phyloP scores from a whole-genome alignment of 2,329 filamentous ascomycete genomes.

The Ramularia endophylla region DNA sequence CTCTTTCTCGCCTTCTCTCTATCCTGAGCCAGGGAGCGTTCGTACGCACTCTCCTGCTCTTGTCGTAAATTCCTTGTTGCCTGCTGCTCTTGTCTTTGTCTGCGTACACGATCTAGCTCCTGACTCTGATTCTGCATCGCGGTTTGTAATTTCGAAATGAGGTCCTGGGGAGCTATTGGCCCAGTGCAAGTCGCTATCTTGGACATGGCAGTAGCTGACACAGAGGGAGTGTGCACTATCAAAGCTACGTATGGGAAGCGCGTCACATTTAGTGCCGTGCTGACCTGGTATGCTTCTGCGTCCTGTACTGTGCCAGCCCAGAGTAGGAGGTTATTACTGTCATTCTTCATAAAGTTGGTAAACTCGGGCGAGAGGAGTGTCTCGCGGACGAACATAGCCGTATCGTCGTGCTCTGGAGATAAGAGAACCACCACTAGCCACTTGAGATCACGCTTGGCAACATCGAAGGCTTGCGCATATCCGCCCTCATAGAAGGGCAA shows the following conservation, averaged over 20 bases:
- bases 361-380: conserved; percentile 75
- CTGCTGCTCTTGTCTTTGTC: conserved; percentile 72
- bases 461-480: conserved; percentile 85
- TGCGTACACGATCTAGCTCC: conserved; percentile 67
- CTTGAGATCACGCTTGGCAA: conserved; percentile 84
- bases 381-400: conserved; percentile 69
- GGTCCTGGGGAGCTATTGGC: conserved; percentile 61
- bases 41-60: conserved; percentile 89
- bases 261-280: conserved; percentile 78
- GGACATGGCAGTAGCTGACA: conserved; percentile 83
- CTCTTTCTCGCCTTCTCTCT: conserved; percentile 73
- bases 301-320: conserved; percentile 94
- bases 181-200: conserved; percentile 75
- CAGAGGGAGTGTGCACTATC: conserved; percentile 79
- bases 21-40: conserved; percentile 82
- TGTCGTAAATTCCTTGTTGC: conserved; percentile 73
- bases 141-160: conserved; percentile 66
- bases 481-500: conserved; percentile 81
- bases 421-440: conserved; percentile 84
- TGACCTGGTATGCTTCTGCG: conserved; percentile 88
- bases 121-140: conserved; percentile 71
- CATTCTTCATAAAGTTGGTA: conserved; percentile 65
- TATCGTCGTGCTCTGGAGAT: conserved; percentile 94
- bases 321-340: conserved; percentile 71
- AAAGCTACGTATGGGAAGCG: conserved; percentile 88